Evolutionary conservation across 805 yeast species (phyloP).

Genomic region (Wickerhamiella siamensis): DNA sequence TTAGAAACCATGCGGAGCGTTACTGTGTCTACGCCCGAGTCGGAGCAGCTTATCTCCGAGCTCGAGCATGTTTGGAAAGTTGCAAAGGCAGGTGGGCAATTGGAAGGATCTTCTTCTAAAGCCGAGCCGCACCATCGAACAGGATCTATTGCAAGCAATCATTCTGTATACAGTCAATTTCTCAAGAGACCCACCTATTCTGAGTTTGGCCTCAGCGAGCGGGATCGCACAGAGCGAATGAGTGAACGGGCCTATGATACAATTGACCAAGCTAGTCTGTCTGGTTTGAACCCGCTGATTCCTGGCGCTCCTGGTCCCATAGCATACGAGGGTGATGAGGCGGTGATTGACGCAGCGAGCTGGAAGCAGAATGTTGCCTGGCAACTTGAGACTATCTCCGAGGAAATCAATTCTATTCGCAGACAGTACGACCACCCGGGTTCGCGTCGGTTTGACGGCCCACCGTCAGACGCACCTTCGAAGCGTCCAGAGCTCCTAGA

Average conservation of each 20-base stretch:
- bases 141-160: constrained; percentile 11
- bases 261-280: not conserved
- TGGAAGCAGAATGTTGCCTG: constrained; percentile 19
- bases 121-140: constrained; percentile 10
- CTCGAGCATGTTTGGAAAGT: constrained; percentile 57
- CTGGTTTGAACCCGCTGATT: not conserved
- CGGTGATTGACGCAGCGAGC: constrained; percentile 3
- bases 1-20: constrained; percentile 47
- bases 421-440: constrained; percentile 4
- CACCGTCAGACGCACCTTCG: not conserved
- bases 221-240: constrained; percentile 12
- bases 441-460: not conserved
- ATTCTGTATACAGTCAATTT: constrained; percentile 18
- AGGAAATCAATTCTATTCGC: constrained; percentile 17
- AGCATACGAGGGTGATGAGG: not conserved
- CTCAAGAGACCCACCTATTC: constrained; percentile 16
- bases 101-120: not conserved
- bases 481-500: no score
- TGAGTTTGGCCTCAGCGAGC: constrained; percentile 19
- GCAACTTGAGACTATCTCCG: constrained; percentile 19
- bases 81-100: constrained; percentile 6
- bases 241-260: not conserved
- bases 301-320: not conserved
- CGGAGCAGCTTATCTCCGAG: constrained; percentile 49
- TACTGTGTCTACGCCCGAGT: constrained; percentile 43